Percentiles rank a stretch among this genome's conserved stretches.
Conservation (phyloP, 345 rosid genomes). For the Camelina hispida region DNA sequence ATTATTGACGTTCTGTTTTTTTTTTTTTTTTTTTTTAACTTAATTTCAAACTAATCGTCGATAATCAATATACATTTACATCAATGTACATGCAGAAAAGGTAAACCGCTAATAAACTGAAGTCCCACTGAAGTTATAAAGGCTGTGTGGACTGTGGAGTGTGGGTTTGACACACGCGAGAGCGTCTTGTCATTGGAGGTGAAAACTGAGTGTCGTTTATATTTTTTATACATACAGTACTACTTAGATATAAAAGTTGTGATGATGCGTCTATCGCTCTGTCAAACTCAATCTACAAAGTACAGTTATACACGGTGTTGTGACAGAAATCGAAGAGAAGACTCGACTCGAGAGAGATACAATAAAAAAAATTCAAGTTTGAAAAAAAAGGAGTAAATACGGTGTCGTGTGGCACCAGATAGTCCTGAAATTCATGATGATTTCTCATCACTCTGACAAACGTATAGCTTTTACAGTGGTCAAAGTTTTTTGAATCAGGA, state of each 20-base stretch:
- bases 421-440: slow-evolving; percentile 38
- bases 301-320: slow-evolving; percentile 24
- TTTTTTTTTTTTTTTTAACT: neutral
- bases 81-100: neutral
- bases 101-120: slow-evolving; percentile 4
- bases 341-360: slow-evolving; percentile 22
- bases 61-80: neutral
- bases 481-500: slow-evolving; percentile 32
- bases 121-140: neutral
- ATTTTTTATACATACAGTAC: neutral
- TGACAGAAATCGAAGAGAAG: slow-evolving; percentile 22
- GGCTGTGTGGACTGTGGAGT: slow-evolving; percentile 2
- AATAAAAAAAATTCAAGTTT: neutral
- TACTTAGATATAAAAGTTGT: slow-evolving; percentile 17
- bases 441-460: slow-evolving; percentile 27
- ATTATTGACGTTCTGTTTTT: neutral
- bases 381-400: slow-evolving; percentile 13
- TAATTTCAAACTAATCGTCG: neutral
- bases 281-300: slow-evolving; percentile 39
- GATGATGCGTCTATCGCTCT: slow-evolving; percentile 41
- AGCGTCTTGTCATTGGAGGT: slow-evolving; percentile 28
- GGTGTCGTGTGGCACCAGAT: slow-evolving; percentile 34
- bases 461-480: slow-evolving; percentile 31
- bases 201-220: slow-evolving; percentile 40
- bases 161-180: slow-evolving; percentile 29